Conservation (phyloP, 768 basidiomycete species). For the Antrodiella citrinella region DNA sequence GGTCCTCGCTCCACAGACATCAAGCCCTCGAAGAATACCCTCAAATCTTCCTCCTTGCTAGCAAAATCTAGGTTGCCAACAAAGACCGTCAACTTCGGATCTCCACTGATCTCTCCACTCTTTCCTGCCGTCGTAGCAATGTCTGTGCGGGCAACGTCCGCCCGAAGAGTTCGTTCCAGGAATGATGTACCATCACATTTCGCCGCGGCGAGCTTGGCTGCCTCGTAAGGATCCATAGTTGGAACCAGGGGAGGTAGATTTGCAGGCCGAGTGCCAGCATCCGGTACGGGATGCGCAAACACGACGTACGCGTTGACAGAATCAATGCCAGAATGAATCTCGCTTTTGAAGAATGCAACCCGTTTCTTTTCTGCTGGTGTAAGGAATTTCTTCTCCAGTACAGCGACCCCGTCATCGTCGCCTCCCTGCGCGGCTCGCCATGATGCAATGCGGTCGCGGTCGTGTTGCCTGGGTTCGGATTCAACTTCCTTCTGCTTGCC, state of each 20-base stretch:
- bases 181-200: conserved; percentile 65
- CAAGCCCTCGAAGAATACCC: conserved; percentile 79
- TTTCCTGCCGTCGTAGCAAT: conserved; percentile 17
- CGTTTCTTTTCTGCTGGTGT: conserved; percentile 85
- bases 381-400: conserved; percentile 57
- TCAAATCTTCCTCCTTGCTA: conserved; percentile 82
- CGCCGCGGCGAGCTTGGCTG: conserved; percentile 49
- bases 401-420: conserved; percentile 33
- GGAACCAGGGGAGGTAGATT: conserved; percentile 45
- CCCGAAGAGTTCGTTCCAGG: conserved; percentile 69
- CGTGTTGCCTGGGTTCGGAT: conserved; percentile 36
- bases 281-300: conserved; percentile 61
- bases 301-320: conserved; percentile 86
- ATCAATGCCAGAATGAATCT: conserved; percentile 73
- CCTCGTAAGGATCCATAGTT: conserved; percentile 62
- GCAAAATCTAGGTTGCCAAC: conserved; percentile 92
- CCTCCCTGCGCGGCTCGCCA: conserved; percentile 38
- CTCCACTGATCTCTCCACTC: conserved; percentile 30
- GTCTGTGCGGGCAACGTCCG: conserved; percentile 53
- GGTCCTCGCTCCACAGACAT: conserved; percentile 64
- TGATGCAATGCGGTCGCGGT: conserved; percentile 46
- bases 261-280: conserved; percentile 24
- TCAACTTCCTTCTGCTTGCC: conserved; percentile 8
- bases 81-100: conserved; percentile 81
- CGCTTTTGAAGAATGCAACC: conserved; percentile 88